A percentile compares a stretch with the other conserved stretches of the same genome.
Conservation (phyloP, 2,329 filamentous ascomycete genomes). For the Sporothrix curviconia region DNA sequence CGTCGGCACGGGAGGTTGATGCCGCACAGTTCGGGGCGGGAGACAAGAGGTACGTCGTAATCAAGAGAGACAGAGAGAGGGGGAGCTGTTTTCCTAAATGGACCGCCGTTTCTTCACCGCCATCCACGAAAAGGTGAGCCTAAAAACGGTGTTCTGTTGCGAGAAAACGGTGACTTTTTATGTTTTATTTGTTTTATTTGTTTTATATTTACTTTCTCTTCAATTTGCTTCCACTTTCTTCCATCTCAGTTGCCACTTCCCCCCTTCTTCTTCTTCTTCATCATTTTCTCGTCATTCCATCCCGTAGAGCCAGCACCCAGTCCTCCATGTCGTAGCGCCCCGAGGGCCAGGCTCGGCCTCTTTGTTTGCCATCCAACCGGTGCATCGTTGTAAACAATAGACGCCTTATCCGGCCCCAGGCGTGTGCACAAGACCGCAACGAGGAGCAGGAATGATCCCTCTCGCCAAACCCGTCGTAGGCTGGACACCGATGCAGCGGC, state of each 20-base stretch:
- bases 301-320: too few species aligned
- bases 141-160: not conserved
- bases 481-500: not conserved
- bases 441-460: not conserved
- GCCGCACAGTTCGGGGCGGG: not conserved
- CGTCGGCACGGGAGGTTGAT: not conserved
- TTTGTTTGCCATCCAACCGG: not conserved
- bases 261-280: too few species aligned
- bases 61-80: not conserved
- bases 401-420: not conserved
- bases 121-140: not conserved
- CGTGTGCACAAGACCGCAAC: not conserved
- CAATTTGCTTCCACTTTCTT: not conserved
- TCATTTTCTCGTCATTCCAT: not conserved
- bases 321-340: not conserved
- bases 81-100: not conserved
- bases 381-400: not conserved
- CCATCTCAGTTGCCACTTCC: too few species aligned
- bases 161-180: not conserved
- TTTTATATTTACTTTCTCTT: not conserved
- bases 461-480: not conserved
- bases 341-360: not conserved
- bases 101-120: not conserved
- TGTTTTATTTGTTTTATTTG: not conserved
- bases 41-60: not conserved